Evolutionary conservation across 2,329 filamentous ascomycete species (phyloP).

Genomic region (Chrysoporthe puriensis): DNA sequence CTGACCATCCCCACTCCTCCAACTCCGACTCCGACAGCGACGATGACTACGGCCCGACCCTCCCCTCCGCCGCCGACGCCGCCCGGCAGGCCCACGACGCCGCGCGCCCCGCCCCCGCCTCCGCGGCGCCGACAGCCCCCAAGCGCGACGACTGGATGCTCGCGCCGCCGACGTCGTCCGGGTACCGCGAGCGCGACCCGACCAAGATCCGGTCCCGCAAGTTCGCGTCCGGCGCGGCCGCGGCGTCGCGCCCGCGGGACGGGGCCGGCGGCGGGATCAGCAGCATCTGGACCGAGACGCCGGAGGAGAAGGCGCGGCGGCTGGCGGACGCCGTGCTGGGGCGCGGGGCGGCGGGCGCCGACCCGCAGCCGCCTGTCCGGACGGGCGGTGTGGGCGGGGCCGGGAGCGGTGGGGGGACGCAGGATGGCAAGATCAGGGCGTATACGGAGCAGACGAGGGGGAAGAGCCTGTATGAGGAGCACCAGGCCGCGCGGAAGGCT

Average conservation of each 20-base stretch:
- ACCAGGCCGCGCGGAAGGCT: slow-evolving; percentile 46
- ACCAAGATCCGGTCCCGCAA: slow-evolving; percentile 81
- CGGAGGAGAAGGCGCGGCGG: slow-evolving; percentile 81
- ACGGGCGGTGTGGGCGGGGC: slow-evolving; percentile 37
- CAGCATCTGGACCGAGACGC: slow-evolving; percentile 88
- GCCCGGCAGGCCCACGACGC: slow-evolving; percentile 37
- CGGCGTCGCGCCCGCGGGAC: slow-evolving; percentile 36
- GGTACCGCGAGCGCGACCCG: slow-evolving; percentile 71
- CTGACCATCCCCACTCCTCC: slow-evolving; percentile 20
- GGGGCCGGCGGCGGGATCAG: slow-evolving; percentile 54
- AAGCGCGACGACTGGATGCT: slow-evolving; percentile 88
- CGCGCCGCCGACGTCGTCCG: slow-evolving; percentile 63
- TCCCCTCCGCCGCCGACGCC: slow-evolving; percentile 48
- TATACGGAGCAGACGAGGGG: slow-evolving; percentile 58
- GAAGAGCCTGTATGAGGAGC: slow-evolving; percentile 63
- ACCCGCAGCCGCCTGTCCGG: not conserved
- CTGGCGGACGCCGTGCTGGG: slow-evolving; percentile 84
- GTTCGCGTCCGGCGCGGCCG: slow-evolving; percentile 67
- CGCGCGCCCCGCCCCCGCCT: slow-evolving; percentile 44
- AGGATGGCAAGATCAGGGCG: slow-evolving; percentile 61
- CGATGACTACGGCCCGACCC: slow-evolving; percentile 63
- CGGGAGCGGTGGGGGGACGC: slow-evolving; percentile 38
- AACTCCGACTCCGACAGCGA: slow-evolving; percentile 45
- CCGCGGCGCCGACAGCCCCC: slow-evolving; percentile 45
- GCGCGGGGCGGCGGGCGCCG: slow-evolving; percentile 51